Percentiles rank a stretch among this genome's conserved stretches.
These are phyloP conservation scores for Globisporangium emineosum DNA, from an alignment of 352 stramenopile genomes.

Conservation along the genomic window DNA sequence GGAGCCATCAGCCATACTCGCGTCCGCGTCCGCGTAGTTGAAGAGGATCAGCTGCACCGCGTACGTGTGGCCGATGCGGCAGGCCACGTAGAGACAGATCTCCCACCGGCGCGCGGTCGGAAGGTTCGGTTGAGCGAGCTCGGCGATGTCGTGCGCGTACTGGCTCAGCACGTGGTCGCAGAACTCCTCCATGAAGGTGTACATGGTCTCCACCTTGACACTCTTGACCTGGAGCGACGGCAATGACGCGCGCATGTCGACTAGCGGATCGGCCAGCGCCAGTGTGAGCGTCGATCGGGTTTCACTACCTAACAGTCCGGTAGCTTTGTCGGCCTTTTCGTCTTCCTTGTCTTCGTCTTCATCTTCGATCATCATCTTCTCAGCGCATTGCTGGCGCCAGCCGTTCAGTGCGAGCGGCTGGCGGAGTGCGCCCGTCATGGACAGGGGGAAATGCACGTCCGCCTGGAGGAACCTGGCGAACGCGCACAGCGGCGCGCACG, in stretches of 20 bases:
- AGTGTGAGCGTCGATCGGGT: slow-evolving; percentile 8
- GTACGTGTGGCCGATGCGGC: slow-evolving; percentile 70
- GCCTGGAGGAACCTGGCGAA: slow-evolving; percentile 52
- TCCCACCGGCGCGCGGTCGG: slow-evolving; percentile 59
- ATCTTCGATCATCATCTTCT: slow-evolving; percentile 42
- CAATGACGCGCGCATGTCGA: slow-evolving; percentile 20
- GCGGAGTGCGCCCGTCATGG: slow-evolving; percentile 26
- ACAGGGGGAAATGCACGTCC: slow-evolving; percentile 39
- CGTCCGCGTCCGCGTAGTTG: slow-evolving; percentile 67
- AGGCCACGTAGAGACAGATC: slow-evolving; percentile 69
- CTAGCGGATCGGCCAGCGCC: slow-evolving; percentile 6
- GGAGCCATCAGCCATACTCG: slow-evolving; percentile 53
- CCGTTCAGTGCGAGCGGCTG: slow-evolving; percentile 41
- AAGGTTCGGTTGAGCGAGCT: slow-evolving; percentile 46
- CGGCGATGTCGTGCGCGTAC: slow-evolving; percentile 60
- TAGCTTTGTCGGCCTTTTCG: neutral
- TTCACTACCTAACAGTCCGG: neutral
- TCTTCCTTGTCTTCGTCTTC: slow-evolving; percentile 14
- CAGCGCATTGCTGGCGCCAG: slow-evolving; percentile 56
- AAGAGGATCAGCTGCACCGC: slow-evolving; percentile 72
- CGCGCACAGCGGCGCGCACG: slow-evolving; percentile 42
- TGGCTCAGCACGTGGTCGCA: slow-evolving; percentile 62
- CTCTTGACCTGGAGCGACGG: slow-evolving; percentile 55
- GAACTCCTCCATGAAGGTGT: slow-evolving; percentile 82
- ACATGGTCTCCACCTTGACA: slow-evolving; percentile 63